These are phyloP conservation scores for Ophiobolus disseminans DNA, from an alignment of 2,329 filamentous ascomycete species.

Conservation along the genomic window DNA sequence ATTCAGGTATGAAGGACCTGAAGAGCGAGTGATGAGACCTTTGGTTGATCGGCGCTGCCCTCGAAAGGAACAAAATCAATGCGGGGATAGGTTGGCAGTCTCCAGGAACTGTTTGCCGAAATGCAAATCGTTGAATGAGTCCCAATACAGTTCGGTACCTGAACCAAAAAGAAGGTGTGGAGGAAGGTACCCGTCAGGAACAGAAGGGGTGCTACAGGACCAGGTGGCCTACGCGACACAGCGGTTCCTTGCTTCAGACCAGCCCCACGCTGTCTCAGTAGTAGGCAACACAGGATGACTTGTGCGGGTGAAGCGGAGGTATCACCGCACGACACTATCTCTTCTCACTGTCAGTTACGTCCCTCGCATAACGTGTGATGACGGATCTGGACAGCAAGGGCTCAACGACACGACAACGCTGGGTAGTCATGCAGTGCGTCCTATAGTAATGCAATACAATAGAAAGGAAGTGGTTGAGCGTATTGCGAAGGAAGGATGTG, in stretches of 20 bases:
- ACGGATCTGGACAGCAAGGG: constrained; percentile 31
- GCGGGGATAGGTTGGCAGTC: constrained; percentile 18
- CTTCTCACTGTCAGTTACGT: constrained; percentile 32
- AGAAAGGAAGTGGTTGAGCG: constrained; percentile 8
- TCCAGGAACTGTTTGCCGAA: constrained; percentile 7
- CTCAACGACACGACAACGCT: constrained; percentile 24
- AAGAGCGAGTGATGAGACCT: too few species aligned
- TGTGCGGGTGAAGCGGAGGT: constrained; percentile 7
- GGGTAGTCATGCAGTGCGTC: constrained; percentile 16
- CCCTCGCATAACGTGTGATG: constrained; percentile 33
- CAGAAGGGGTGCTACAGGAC: constrained; percentile 18
- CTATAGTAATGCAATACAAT: constrained; percentile 3
- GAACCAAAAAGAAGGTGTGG: constrained; percentile 12
- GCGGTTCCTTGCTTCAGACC: constrained; percentile 37
- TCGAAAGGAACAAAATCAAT: constrained; percentile 18
- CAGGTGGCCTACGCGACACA: constrained; percentile 27
- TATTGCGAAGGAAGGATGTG: constrained; percentile 17
- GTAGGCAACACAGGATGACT: constrained; percentile 20
- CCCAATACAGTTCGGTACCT: constrained; percentile 14
- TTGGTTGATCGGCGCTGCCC: too few species aligned
- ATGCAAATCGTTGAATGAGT: constrained; percentile 2
- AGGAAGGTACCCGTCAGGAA: constrained; percentile 23
- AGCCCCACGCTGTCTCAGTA: constrained; percentile 23
- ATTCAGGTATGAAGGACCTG: too few species aligned
- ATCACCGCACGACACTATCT: constrained; percentile 31